A percentile compares a stretch with the other conserved stretches of the same genome.
Evolutionary conservation across 1,284 basidiomycete species (phyloP).

Genomic region (Agaricales sp.): DNA sequence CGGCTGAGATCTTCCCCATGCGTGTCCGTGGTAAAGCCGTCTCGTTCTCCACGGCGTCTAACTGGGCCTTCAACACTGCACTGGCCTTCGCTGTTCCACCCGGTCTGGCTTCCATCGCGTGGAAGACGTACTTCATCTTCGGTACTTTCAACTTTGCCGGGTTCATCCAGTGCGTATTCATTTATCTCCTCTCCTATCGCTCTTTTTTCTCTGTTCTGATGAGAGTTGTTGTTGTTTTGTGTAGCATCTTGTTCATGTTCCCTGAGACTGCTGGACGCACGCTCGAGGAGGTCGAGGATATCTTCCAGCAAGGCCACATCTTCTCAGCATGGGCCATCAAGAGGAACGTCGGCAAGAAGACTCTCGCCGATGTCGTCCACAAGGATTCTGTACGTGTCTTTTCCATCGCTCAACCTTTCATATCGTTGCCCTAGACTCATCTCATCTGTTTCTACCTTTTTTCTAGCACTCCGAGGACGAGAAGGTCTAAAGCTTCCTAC

Average conservation of each 20-base stretch:
- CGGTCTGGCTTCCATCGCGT: constrained; percentile 38
- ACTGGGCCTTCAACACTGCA: constrained; percentile 69
- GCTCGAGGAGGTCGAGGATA: constrained; percentile 68
- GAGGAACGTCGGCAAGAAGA: constrained; percentile 52
- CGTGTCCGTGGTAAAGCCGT: constrained; percentile 69
- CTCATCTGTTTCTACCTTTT: too few relatives aligned
- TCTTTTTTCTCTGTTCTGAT: background rate
- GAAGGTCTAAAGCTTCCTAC: too few relatives aligned
- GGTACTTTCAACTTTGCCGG: constrained; percentile 68
- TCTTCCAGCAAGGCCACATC: constrained; percentile 56
- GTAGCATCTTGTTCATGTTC: constrained; percentile 67
- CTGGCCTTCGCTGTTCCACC: constrained; percentile 59
- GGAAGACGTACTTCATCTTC: constrained; percentile 68
- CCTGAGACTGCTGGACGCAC: constrained; percentile 65
- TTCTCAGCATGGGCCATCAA: constrained; percentile 67
- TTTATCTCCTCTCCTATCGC: background rate
- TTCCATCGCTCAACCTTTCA: too few relatives aligned
- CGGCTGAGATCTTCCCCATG: constrained; percentile 59
- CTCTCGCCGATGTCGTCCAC: constrained; percentile 19
- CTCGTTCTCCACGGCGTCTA: constrained; percentile 44
- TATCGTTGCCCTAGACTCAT: too few relatives aligned
- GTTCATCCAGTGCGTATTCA: background rate
- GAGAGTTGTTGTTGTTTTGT: too few relatives aligned
- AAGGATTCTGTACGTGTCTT: background rate
- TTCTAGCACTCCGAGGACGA: too few relatives aligned